Evolutionary conservation across 768 basidiomycete genomes (phyloP).

Genomic region (Xanthoconium stramineum): DNA sequence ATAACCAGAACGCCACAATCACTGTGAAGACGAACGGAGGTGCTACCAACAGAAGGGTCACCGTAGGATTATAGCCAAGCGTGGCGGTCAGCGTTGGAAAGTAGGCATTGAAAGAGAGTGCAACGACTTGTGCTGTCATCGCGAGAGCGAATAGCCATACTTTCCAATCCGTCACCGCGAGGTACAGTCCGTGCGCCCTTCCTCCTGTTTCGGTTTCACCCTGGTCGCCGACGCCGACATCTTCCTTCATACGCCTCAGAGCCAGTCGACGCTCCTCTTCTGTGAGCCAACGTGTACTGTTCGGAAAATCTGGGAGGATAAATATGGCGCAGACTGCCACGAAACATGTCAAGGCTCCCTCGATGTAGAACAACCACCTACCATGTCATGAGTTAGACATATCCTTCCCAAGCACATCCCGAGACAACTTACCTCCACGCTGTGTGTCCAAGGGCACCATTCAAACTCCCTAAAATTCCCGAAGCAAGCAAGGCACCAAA

Average conservation of each 20-base stretch:
- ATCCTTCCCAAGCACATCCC: neutral
- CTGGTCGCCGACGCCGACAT: slow-evolving; percentile 57
- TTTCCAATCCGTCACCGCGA: slow-evolving; percentile 74
- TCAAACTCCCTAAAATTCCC: slow-evolving; percentile 45
- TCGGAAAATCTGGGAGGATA: slow-evolving; percentile 50
- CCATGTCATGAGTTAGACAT: slow-evolving; percentile 13
- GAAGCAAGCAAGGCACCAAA: slow-evolving; percentile 51
- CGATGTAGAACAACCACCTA: slow-evolving; percentile 49
- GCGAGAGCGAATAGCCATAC: slow-evolving; percentile 77
- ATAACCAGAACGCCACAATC: slow-evolving; percentile 49
- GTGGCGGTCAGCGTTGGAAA: slow-evolving; percentile 77
- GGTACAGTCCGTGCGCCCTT: slow-evolving; percentile 43
- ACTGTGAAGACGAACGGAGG: slow-evolving; percentile 70
- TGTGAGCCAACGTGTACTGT: slow-evolving; percentile 34
- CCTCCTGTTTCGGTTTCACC: slow-evolving; percentile 41
- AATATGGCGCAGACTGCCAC: slow-evolving; percentile 44
- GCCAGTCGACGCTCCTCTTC: slow-evolving; percentile 46
- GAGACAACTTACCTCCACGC: slow-evolving; percentile 45
- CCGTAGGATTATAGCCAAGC: slow-evolving; percentile 59
- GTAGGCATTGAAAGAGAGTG: slow-evolving; percentile 76
- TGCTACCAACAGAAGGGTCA: slow-evolving; percentile 70
- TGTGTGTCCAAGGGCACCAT: slow-evolving; percentile 45
- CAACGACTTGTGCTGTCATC: slow-evolving; percentile 33
- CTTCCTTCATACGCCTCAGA: slow-evolving; percentile 58
- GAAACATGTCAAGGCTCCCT: slow-evolving; percentile 43